Conservation (phyloP, 306 rosid species). For the Mucuna pruriens region DNA sequence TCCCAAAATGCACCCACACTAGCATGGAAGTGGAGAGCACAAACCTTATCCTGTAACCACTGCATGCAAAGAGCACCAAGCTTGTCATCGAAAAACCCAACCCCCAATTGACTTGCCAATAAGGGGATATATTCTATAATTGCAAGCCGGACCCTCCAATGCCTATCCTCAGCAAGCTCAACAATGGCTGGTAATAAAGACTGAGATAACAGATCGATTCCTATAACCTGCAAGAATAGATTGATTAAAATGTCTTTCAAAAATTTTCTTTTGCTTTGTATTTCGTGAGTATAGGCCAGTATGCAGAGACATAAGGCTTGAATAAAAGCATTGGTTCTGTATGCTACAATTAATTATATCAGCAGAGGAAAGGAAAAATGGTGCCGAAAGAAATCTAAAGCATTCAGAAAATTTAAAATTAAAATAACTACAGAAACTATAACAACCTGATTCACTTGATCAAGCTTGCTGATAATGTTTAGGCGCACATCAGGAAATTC, state of each 20-base stretch:
- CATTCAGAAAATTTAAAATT: too few species aligned
- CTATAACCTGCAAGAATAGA: slow-evolving; percentile 70
- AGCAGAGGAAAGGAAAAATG: too few species aligned
- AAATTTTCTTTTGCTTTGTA: too few species aligned
- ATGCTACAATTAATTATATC: too few species aligned
- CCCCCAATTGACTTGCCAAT: slow-evolving; percentile 86
- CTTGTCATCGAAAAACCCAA: slow-evolving; percentile 91
- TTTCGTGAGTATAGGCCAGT: too few species aligned
- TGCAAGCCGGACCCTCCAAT: slow-evolving; percentile 93
- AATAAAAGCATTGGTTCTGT: too few species aligned
- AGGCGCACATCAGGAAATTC: slow-evolving; percentile 93
- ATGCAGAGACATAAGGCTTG: too few species aligned
- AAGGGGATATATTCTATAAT: slow-evolving; percentile 85
- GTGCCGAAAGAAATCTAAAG: too few species aligned
- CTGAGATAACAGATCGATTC: slow-evolving; percentile 79
- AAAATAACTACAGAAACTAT: too few species aligned
- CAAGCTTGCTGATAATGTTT: slow-evolving; percentile 89
- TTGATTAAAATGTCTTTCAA: slow-evolving; percentile 14
- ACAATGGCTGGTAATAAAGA: slow-evolving; percentile 88
- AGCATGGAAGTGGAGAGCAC: slow-evolving; percentile 35
- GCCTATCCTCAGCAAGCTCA: slow-evolving; percentile 94
- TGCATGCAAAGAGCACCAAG: slow-evolving; percentile 94
- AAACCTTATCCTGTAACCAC: slow-evolving; percentile 89
- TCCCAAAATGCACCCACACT: background rate
- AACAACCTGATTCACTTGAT: slow-evolving; percentile 91